phyloP scores from a whole-genome alignment of 306 rosid genomes.

The Glycine tomentella region DNA sequence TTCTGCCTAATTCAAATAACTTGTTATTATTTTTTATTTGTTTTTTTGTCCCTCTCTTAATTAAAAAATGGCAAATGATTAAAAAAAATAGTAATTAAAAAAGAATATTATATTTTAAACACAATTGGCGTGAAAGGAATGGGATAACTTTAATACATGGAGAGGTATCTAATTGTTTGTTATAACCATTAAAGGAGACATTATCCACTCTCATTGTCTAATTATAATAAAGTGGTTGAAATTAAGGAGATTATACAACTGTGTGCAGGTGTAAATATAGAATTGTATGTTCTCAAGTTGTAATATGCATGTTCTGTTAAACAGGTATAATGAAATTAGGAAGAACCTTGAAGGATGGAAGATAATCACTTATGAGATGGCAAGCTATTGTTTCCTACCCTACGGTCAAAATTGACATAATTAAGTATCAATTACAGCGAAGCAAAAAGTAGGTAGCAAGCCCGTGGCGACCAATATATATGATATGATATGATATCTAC shows the following conservation, averaged over 20 bases:
- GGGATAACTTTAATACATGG: neutral
- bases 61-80: no score
- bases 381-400: neutral
- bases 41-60: neutral
- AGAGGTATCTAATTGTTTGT: neutral
- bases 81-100: no score
- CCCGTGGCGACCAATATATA: neutral
- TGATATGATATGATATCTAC: no score
- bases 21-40: neutral
- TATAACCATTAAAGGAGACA: neutral
- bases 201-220: neutral
- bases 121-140: neutral
- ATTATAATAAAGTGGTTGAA: slow-evolving; percentile 1
- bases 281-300: neutral
- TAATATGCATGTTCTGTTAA: slow-evolving; percentile 14
- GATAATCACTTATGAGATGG: neutral
- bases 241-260: neutral
- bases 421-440: slow-evolving; percentile 15
- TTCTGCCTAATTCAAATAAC: no score
- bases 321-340: neutral
- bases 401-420: neutral
- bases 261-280: slow-evolving; percentile 3
- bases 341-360: neutral
- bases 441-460: neutral
- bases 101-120: no score